A percentile compares a stretch with the other conserved stretches of the same genome.
Evolutionary conservation across 2,329 filamentous ascomycete species (phyloP).

Genomic region (Thielaviopsis ethacetica): DNA sequence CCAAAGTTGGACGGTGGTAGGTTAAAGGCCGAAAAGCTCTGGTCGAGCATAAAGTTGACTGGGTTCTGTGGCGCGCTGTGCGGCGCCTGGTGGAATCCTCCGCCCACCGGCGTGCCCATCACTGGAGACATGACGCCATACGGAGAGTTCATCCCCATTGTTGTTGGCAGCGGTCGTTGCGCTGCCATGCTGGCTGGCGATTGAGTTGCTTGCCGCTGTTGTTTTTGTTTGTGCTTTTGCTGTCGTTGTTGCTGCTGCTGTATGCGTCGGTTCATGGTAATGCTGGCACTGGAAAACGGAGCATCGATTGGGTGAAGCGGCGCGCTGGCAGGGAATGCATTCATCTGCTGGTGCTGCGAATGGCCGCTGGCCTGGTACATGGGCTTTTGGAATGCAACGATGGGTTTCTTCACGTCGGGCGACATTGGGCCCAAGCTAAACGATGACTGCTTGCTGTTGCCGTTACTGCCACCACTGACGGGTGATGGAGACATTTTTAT

Average conservation of each 20-base stretch:
- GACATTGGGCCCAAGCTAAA: constrained; percentile 28
- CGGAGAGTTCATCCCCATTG: constrained; percentile 19
- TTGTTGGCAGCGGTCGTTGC: background rate
- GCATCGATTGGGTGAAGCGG: constrained; percentile 11
- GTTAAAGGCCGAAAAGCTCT: constrained; percentile 46
- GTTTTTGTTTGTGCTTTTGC: background rate
- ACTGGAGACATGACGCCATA: constrained; percentile 39
- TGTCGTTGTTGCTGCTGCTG: background rate
- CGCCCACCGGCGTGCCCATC: constrained; percentile 26
- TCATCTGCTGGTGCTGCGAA: constrained; percentile 3
- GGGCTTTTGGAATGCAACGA: constrained; percentile 24
- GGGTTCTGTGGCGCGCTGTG: constrained; percentile 29
- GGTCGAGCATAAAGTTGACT: constrained; percentile 37
- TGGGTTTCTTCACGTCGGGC: constrained; percentile 30
- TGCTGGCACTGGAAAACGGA: background rate
- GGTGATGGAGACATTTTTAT: constrained; percentile 19
- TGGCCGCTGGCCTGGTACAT: constrained; percentile 11
- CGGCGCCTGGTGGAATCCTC: constrained; percentile 20
- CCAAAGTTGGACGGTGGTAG: constrained; percentile 44
- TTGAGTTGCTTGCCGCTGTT: background rate
- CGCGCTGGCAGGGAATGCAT: constrained; percentile 14
- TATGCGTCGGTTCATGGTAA: constrained; percentile 3
- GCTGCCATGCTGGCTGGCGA: constrained; percentile 5
- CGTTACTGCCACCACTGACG: constrained; percentile 19
- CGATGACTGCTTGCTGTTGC: constrained; percentile 11